Evolutionary conservation across 345 rosid species (phyloP), one percentile per base, ranked within the genome.

Genomic region (Corchorus olitorius): DNA sequence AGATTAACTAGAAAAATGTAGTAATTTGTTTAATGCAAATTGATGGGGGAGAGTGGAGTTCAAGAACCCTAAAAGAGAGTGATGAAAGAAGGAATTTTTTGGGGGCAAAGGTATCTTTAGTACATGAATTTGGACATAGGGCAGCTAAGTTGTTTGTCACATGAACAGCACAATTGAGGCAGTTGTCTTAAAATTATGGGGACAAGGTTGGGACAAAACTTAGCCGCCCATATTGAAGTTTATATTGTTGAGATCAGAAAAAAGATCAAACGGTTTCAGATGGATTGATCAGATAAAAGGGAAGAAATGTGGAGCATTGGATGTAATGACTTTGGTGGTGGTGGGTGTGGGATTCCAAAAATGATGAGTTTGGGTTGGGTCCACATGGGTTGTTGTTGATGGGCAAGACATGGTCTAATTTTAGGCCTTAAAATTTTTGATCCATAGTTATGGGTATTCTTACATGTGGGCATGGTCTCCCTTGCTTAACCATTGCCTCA

Each of bases 121-220:
- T 3, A 63, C 78, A 58, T 27, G 46, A 67, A 76, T 50, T 34
- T 20, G 79, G 77, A 53, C 75, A 70, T 55, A 74, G 27, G 76
- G 81, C 82, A 83, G 82, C 78, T 72, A 80, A 53, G 58, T 70
- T 81, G 86, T 81, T 62, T 64, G 85, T 79, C 76, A 69, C 77
- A 71, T 56, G 83, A 82, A 72, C 83, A 79, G 80, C 83, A 81
- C 67, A 76, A 76, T 66, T 20, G 35, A 83, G 76, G 65, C 15
- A 19, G 33, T 6, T 88, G 90, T 80, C 89, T 39, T 27, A 62
- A 13, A 19, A 66, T 14, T 61, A 13, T 19, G 77, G 87, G 83
- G 90, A 87, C 89, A 89, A 41, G 73, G 37, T 69, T 54, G 49
- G 83, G 91, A 86, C 93, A 88, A 76, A 39, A 50, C 64, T 50